Evolutionary conservation across 345 rosid species (phyloP).

Genomic region (Cardiospermum halicacabum): DNA sequence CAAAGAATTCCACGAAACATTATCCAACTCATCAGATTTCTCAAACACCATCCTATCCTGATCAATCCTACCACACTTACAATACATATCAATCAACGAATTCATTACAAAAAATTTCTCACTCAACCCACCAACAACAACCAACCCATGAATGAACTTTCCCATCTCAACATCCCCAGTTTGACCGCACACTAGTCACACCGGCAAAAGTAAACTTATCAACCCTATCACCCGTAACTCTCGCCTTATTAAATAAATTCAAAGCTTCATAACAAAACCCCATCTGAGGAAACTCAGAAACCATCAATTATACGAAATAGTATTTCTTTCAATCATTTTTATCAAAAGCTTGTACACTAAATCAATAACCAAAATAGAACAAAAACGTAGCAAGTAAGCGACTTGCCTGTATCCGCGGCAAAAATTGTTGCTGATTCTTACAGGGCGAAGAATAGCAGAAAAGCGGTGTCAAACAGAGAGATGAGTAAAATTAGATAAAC

Average conservation of each 20-base stretch:
- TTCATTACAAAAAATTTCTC: slow-evolving; percentile 24
- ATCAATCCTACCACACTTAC: slow-evolving; percentile 37
- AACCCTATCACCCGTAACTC: slow-evolving; percentile 27
- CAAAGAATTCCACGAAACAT: slow-evolving; percentile 49
- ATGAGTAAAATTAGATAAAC: too few species aligned
- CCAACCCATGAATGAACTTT: slow-evolving; percentile 37
- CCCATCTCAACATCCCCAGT: slow-evolving; percentile 36
- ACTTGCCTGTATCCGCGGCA: too few species aligned
- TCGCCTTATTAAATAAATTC: slow-evolving; percentile 33
- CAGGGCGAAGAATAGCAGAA: too few species aligned
- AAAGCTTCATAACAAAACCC: slow-evolving; percentile 28
- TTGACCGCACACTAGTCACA: slow-evolving; percentile 37
- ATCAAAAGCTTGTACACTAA: slow-evolving; percentile 40
- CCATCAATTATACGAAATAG: slow-evolving; percentile 43
- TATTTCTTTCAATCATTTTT: slow-evolving; percentile 37
- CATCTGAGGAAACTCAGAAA: slow-evolving; percentile 35
- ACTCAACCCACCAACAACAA: slow-evolving; percentile 31
- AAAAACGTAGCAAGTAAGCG: too few species aligned
- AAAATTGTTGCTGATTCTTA: too few species aligned
- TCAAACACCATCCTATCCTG: slow-evolving; percentile 42
- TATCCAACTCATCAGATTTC: slow-evolving; percentile 30
- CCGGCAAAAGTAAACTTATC: slow-evolving; percentile 49
- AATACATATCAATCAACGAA: slow-evolving; percentile 41
- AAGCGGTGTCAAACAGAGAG: too few species aligned
- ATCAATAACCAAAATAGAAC: too few species aligned